Base-by-base conservation (phyloP, 495 filamentous ascomycete species). In the Penicillium turbatum region DNA sequence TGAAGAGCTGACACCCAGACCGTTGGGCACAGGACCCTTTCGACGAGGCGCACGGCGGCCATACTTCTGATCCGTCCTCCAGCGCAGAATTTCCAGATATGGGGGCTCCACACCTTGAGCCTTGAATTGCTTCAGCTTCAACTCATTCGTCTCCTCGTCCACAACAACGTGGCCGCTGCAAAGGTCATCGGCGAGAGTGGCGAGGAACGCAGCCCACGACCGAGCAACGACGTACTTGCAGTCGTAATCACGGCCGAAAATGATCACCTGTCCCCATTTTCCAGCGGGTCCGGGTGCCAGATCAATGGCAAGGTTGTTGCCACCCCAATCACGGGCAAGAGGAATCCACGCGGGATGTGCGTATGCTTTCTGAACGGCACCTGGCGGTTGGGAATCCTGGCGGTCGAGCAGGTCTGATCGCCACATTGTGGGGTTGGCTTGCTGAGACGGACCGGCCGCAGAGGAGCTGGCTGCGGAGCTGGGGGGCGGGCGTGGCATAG, bases 191-290 rank as follows among this genome's bases (percentile, higher is more conserved):
- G 93, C 90, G 13, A 97, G 80, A 26, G 82, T 82, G 11, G 90
- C 91, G 11, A 99, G 70, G 61, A 99, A 92, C 9, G 86, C 78
- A 15, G 86, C 83, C 93, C 93, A 99, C 3, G 93, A 97, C 38
- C 88, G 85, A 27, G 93, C 86, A 51, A 99, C 79, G 21, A 99
- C 92, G 62, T 93, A 97, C 72, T 97, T 99, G 72, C 88, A 95
- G 69, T 99, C 93, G 69, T 96, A 99, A 71, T 99, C 93, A 21
- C 93, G 88, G 35, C 93, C 93, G 56, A 96, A 96, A 38, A 99
- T 81, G 60, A 99, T 96, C 43, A 99, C 81, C 64, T 99, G 93
- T 41, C 93, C 93, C 92, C 93, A 99, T 70, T 82, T 84, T 17
- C 93, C 93, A 13, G 82, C 81, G 2, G 93, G 89, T 2, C 93